These are phyloP conservation scores for Globisporangium radiosum DNA, from an alignment of 352 stramenopile species.

Conservation along the genomic window DNA sequence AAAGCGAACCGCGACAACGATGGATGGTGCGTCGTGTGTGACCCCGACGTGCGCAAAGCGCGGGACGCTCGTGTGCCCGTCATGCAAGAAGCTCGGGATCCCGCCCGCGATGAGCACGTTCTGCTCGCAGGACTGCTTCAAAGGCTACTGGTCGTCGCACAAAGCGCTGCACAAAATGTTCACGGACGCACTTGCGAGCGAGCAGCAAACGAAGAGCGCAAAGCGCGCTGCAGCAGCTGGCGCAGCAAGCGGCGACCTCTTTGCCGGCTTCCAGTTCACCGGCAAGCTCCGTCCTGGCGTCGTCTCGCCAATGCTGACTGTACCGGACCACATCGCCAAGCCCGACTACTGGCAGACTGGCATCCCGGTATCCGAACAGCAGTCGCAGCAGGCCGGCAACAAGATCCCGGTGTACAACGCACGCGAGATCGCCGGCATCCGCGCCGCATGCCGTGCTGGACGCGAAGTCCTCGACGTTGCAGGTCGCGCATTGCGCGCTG, in stretches of 20 bases:
- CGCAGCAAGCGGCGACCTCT: slow-evolving; percentile 13
- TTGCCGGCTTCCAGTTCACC: slow-evolving; percentile 80
- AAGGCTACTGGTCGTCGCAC: slow-evolving; percentile 92
- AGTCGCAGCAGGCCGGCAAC: slow-evolving; percentile 50
- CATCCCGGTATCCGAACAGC: slow-evolving; percentile 58
- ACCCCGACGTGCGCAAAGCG: slow-evolving; percentile 73
- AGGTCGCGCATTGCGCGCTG: slow-evolving; percentile 75
- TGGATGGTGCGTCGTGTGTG: slow-evolving; percentile 40
- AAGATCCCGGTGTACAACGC: slow-evolving; percentile 92
- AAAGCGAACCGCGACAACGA: neutral
- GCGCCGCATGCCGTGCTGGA: slow-evolving; percentile 78
- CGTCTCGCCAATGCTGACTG: slow-evolving; percentile 64
- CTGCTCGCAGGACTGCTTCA: slow-evolving; percentile 96
- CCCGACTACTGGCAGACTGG: slow-evolving; percentile 91
- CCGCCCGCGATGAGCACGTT: slow-evolving; percentile 84
- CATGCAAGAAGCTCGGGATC: slow-evolving; percentile 88
- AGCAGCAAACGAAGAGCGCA: slow-evolving; percentile 20
- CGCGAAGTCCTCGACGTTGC: slow-evolving; percentile 96
- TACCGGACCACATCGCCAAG: slow-evolving; percentile 72
- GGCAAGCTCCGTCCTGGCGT: slow-evolving; percentile 77
- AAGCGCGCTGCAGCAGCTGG: slow-evolving; percentile 22
- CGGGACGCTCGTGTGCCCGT: slow-evolving; percentile 85
- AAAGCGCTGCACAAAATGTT: slow-evolving; percentile 96
- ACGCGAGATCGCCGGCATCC: slow-evolving; percentile 93
- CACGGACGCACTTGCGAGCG: slow-evolving; percentile 66